Evolutionary conservation across 805 yeast species (phyloP).

Genomic region (Candida schatavii): DNA sequence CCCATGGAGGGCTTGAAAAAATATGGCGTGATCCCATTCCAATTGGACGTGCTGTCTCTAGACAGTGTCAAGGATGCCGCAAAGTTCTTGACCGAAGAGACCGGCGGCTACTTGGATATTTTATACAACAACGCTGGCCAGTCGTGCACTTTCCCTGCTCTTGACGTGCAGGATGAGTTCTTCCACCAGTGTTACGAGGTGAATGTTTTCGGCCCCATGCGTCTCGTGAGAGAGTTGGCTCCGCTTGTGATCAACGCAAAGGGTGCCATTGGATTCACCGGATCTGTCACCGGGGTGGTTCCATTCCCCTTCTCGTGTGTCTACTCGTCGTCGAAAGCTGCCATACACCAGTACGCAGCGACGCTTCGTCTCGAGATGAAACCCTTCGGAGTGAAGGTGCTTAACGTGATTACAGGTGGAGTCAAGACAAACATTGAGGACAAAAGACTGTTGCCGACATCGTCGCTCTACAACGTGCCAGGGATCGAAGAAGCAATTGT

Average conservation of each 20-base stretch:
- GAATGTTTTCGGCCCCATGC: slow-evolving; percentile 68
- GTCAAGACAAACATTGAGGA: slow-evolving; percentile 72
- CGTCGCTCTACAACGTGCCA: slow-evolving; percentile 50
- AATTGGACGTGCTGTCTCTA: slow-evolving; percentile 56
- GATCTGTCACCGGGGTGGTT: slow-evolving; percentile 62
- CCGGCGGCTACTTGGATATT: slow-evolving; percentile 53
- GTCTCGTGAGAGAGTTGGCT: slow-evolving; percentile 57
- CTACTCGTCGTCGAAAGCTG: slow-evolving; percentile 71
- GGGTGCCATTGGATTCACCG: slow-evolving; percentile 73
- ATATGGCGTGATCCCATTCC: slow-evolving; percentile 45
- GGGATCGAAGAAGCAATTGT: slow-evolving; percentile 50
- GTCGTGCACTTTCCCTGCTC: slow-evolving; percentile 68
- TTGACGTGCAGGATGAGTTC: slow-evolving; percentile 59
- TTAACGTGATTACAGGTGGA: slow-evolving; percentile 73
- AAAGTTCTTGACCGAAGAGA: slow-evolving; percentile 36
- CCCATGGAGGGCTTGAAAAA: slow-evolving; percentile 53
- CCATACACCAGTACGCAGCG: slow-evolving; percentile 69
- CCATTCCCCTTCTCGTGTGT: slow-evolving; percentile 71
- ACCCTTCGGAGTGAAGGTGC: slow-evolving; percentile 69
- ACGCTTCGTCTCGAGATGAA: slow-evolving; percentile 63
- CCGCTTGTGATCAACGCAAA: slow-evolving; percentile 57
- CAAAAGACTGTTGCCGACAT: slow-evolving; percentile 53
- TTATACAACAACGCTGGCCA: slow-evolving; percentile 77
- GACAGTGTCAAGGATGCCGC: slow-evolving; percentile 47
- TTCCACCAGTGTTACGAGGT: slow-evolving; percentile 54